Conservation (phyloP, 495 filamentous ascomycete species). For the Aspergillus olivimuriae region DNA sequence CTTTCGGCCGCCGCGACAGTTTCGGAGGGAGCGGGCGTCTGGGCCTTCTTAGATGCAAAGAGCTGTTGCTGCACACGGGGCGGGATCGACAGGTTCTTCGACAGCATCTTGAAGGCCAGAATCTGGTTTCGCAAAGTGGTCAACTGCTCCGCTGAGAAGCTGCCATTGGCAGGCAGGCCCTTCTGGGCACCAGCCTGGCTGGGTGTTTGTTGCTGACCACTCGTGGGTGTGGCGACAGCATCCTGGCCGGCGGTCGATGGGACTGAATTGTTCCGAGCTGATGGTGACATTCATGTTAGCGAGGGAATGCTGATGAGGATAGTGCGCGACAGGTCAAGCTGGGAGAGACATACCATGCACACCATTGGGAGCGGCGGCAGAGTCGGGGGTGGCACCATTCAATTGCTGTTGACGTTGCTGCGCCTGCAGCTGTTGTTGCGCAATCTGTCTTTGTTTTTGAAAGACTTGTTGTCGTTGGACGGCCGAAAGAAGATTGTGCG, state of each 20-base stretch:
- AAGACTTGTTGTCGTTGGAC: slow-evolving; percentile 57
- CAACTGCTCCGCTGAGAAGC: slow-evolving; percentile 67
- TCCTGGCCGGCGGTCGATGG: slow-evolving; percentile 36
- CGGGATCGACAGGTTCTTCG: slow-evolving; percentile 74
- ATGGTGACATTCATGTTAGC: neutral
- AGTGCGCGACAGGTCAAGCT: neutral
- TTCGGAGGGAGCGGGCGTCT: slow-evolving; percentile 53
- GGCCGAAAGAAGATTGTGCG: slow-evolving; percentile 56
- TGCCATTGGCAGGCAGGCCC: slow-evolving; percentile 33
- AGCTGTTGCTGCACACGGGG: slow-evolving; percentile 66
- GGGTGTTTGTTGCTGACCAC: slow-evolving; percentile 25
- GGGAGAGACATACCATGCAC: slow-evolving; percentile 38
- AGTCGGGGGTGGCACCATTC: slow-evolving; percentile 33
- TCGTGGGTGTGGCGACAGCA: slow-evolving; percentile 16
- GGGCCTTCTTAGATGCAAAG: slow-evolving; percentile 63
- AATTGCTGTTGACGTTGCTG: slow-evolving; percentile 43
- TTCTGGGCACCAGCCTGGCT: slow-evolving; percentile 18
- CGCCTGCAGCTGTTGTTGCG: slow-evolving; percentile 42
- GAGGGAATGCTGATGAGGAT: neutral
- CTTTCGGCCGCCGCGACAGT: slow-evolving; percentile 46
- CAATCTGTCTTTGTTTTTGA: slow-evolving; percentile 39
- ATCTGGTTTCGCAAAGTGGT: slow-evolving; percentile 69
- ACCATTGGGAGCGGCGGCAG: slow-evolving; percentile 38
- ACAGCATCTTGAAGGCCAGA: slow-evolving; percentile 70
- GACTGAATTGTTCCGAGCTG: slow-evolving; percentile 37